phyloP scores from a whole-genome alignment of 2,329 filamentous ascomycete species.

The Phyllosticta ampelicida region DNA sequence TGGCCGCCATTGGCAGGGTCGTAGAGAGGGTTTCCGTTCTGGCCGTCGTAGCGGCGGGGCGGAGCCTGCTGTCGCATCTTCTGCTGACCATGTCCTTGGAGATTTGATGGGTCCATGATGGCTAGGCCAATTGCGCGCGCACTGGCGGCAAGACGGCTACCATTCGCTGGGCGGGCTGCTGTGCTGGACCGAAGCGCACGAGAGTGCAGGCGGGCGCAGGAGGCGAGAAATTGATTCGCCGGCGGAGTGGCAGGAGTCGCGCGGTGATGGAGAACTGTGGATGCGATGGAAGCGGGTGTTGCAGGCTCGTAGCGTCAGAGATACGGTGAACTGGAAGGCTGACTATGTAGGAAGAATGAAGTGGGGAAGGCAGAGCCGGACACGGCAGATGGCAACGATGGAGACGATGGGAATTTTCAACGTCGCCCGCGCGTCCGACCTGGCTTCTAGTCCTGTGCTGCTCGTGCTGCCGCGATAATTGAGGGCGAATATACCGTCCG shows the following conservation, averaged over 20 bases:
- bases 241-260: conserved; percentile 19
- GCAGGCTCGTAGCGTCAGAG: conserved; percentile 11
- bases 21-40: conserved; percentile 39
- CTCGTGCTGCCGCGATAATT: not conserved
- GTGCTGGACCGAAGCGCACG: conserved; percentile 1
- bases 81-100: conserved; percentile 26
- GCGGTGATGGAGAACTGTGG: conserved; percentile 20
- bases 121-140: conserved; percentile 17
- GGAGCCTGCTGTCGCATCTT: conserved; percentile 25
- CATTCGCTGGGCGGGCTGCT: conserved; percentile 11
- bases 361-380: conserved; percentile 9
- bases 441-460: not conserved
- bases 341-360: conserved; percentile 6
- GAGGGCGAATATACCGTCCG: not conserved
- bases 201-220: conserved; percentile 1
- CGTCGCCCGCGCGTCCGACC: not conserved
- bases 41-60: conserved; percentile 38
- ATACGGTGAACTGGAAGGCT: conserved; percentile 10
- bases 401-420: not conserved
- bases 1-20: conserved; percentile 37
- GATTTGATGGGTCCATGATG: conserved; percentile 27
- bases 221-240: conserved; percentile 9
- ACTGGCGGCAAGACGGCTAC: conserved; percentile 17
- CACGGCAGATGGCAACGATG: conserved; percentile 1
- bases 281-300: conserved; percentile 18